Conservation (phyloP, 106 monocot genomes). For the Dioscorea zingiberensis region DNA sequence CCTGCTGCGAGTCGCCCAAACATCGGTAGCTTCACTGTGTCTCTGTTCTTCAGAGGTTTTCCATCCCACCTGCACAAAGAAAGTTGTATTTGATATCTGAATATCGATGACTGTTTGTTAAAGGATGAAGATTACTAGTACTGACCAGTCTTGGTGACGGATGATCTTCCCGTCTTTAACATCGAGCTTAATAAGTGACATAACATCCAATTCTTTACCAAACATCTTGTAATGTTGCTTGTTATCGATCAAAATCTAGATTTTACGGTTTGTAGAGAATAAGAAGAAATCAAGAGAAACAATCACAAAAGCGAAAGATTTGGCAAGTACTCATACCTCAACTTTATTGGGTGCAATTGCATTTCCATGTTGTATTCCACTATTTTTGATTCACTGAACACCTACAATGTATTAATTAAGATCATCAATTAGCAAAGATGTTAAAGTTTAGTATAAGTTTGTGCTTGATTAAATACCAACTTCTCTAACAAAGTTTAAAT, state of each 20-base stretch:
- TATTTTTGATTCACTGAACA: slow-evolving; percentile 67
- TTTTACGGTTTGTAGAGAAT: background rate
- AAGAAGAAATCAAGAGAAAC: too few relatives aligned
- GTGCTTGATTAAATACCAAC: too few relatives aligned
- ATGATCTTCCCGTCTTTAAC: slow-evolving; percentile 47
- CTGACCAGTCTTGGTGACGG: slow-evolving; percentile 63
- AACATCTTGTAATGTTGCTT: slow-evolving; percentile 68
- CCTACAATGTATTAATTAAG: slow-evolving; percentile 16
- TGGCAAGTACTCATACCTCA: slow-evolving; percentile 31
- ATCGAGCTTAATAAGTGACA: slow-evolving; percentile 47
- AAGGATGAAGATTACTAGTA: background rate
- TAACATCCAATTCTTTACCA: slow-evolving; percentile 40
- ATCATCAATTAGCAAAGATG: too few relatives aligned
- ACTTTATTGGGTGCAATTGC: slow-evolving; percentile 35
- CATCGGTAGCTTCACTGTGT: slow-evolving; percentile 1
- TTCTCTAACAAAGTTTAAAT: too few relatives aligned
- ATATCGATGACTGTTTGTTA: too few relatives aligned
- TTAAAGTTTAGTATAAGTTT: too few relatives aligned
- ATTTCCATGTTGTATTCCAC: slow-evolving; percentile 59
- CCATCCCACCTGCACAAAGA: slow-evolving; percentile 3
- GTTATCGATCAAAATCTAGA: slow-evolving; percentile 73
- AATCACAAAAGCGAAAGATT: background rate
- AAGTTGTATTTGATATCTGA: too few relatives aligned
- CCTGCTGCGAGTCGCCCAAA: background rate
- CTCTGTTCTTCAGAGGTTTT: slow-evolving; percentile 8